These are phyloP conservation scores for Colletotrichum orbiculare DNA, from an alignment of 2,329 filamentous ascomycete species.

Conservation along the genomic window DNA sequence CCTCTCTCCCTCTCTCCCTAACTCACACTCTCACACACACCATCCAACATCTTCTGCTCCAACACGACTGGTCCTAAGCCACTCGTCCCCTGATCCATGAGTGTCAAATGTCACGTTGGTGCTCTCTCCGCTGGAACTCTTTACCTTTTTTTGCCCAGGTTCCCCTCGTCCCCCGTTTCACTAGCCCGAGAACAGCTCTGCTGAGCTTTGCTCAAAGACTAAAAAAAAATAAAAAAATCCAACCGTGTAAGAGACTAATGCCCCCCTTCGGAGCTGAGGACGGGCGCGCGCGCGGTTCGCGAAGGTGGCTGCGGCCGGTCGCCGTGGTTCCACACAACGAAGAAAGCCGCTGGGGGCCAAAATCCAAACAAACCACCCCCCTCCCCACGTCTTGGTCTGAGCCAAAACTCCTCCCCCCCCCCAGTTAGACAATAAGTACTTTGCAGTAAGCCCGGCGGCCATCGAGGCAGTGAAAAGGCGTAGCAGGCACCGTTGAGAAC, in stretches of 20 bases:
- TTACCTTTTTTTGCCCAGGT: constrained; percentile 21
- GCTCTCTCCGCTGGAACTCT: neutral
- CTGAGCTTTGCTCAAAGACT: constrained; percentile 13
- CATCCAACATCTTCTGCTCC: no score
- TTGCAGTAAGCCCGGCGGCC: constrained; percentile 4
- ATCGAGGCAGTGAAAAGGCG: neutral
- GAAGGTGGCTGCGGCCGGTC: neutral
- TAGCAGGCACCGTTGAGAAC: neutral
- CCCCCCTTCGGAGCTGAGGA: constrained; percentile 25
- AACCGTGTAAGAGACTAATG: constrained; percentile 18
- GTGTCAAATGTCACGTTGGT: constrained; percentile 17
- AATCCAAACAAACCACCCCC: neutral
- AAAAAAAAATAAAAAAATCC: constrained; percentile 17
- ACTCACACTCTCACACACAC: neutral
- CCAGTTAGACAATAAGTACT: constrained; percentile 17
- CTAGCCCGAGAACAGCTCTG: constrained; percentile 25
- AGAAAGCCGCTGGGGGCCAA: constrained; percentile 20
- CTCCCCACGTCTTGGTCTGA: neutral
- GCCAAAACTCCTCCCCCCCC: neutral
- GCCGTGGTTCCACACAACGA: constrained; percentile 6
- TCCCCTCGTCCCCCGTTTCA: constrained; percentile 21
- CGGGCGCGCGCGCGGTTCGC: constrained; percentile 1
- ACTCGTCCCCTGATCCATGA: constrained; percentile 26
- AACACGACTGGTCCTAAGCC: neutral
- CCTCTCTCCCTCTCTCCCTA: neutral